phyloP scores from a whole-genome alignment of 2,329 filamentous ascomycete species.

The Immersiporthe knoxdaviesiana region DNA sequence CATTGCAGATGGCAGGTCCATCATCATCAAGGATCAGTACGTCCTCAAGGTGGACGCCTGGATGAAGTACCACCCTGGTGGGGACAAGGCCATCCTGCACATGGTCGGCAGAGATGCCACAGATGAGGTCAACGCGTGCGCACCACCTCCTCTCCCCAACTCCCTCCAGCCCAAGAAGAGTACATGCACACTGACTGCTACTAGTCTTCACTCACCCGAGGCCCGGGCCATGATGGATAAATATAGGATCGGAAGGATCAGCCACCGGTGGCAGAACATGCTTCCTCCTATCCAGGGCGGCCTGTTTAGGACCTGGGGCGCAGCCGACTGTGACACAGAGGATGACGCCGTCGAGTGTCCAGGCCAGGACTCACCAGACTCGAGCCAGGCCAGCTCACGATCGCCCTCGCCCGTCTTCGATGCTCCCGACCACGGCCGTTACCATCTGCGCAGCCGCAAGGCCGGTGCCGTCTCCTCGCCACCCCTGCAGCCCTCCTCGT shows the following conservation, averaged over 20 bases:
- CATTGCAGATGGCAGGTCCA: constrained; percentile 78
- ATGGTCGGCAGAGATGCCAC: constrained; percentile 95
- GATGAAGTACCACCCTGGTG: constrained; percentile 88
- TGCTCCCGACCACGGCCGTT: constrained; percentile 10
- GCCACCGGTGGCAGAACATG: constrained; percentile 86
- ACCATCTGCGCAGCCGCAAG: constrained; percentile 43
- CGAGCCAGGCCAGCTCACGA: constrained; percentile 31
- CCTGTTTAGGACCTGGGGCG: constrained; percentile 60
- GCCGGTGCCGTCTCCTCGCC: constrained; percentile 35
- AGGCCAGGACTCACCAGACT: constrained; percentile 28
- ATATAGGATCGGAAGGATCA: constrained; percentile 81
- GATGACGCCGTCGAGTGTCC: constrained; percentile 32
- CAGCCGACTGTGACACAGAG: constrained; percentile 40
- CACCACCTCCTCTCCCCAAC: constrained; percentile 30
- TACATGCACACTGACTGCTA: constrained; percentile 8
- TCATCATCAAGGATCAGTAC: constrained; percentile 79
- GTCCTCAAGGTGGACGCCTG: constrained; percentile 89
- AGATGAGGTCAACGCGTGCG: constrained; percentile 89
- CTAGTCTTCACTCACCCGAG: constrained; percentile 79
- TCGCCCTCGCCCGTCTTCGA: constrained; percentile 64
- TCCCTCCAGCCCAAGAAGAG: background rate
- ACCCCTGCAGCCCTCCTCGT: constrained; percentile 48
- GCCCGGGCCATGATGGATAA: constrained; percentile 75
- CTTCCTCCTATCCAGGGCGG: constrained; percentile 90
- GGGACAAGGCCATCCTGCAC: constrained; percentile 86